Base-by-base conservation (phyloP, 2,329 filamentous ascomycete species). In the Didymella arachidicola region DNA sequence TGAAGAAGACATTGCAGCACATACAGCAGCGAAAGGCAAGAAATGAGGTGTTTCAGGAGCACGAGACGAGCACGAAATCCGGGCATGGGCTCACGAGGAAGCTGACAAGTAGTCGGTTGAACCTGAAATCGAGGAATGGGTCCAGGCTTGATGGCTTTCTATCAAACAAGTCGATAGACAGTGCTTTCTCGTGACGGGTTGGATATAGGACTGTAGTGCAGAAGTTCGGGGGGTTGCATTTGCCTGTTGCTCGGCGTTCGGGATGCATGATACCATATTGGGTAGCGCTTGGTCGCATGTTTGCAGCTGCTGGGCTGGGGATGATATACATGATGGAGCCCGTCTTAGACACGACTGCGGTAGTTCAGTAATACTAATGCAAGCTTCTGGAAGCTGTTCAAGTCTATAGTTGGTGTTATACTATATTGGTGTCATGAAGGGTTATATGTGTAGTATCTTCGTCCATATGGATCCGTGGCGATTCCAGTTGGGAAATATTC, bases 1-100 rank as follows among this genome's bases (percentile, higher is more conserved):
- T 76, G 10, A 76, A 75, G 59, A 73, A 72, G 53, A 76, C 73
- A 8, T 49, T 76, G 25, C 48, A 64, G n/a, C 68, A 72, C 27
- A 72, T 75, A 7, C 70, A 74, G 53, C 68, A 71, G 50, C 59
- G 67, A 2, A 73, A 69, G 53, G 72, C 70, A 44, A 61, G 65
- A 48, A 68, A 64, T 29, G 66, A 72, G 53, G 70, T 72, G 26
- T 70, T 60, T 67, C 63, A 65, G 32, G 56, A 55, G n/a, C 66
- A 53, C 41, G 55, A 53, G 29, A 36, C 49, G 16, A 60, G 34
- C 16, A 58, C 44, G 29, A 54, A 50, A 14, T 50, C 50, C 10
- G 42, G 34, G 18, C 52, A 47, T 10, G 58, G 58, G 2, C 38
- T 61, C 4, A 53, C 51, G 7, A 39, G 47, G 12, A 58, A 53